phyloP scores from a whole-genome alignment of 805 yeast genomes.

The Hanseniaspora pseudoguilliermondii region DNA sequence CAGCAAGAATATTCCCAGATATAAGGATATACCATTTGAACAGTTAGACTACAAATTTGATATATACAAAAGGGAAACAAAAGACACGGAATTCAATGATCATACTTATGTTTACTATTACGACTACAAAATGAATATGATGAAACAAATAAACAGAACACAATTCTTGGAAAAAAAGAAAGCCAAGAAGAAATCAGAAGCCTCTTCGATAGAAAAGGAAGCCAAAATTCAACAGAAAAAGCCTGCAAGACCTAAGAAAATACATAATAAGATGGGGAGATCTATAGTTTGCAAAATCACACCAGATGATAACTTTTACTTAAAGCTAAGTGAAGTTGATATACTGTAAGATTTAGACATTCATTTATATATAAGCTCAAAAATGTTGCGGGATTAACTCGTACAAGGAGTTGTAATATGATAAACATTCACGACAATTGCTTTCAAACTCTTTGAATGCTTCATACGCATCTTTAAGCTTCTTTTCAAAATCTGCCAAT shows the following conservation, averaged over 20 bases:
- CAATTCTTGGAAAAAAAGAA: conserved; percentile 2
- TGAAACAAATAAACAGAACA: not conserved
- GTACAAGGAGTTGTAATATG: conserved; percentile 6
- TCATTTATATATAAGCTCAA: not conserved
- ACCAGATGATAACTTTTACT: not conserved
- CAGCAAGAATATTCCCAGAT: not conserved
- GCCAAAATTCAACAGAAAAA: not conserved
- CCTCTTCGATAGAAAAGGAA: not conserved
- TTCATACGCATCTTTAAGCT: not conserved
- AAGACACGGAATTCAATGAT: not conserved
- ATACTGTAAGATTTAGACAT: not conserved
- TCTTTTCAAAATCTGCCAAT: not conserved
- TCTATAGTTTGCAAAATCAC: not conserved
- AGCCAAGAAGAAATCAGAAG: not conserved
- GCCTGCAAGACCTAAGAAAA: not conserved
- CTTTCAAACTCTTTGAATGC: conserved; percentile 7
- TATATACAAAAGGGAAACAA: not conserved
- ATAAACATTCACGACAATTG: conserved; percentile 9
- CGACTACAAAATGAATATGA: not conserved
- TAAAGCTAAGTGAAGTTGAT: not conserved
- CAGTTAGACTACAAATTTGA: conserved; percentile 3
- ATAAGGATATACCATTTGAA: not conserved
- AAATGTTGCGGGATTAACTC: conserved; percentile 12
- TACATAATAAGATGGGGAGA: not conserved
- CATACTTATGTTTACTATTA: conserved; percentile 1